Conservation (phyloP, 805 yeast genomes). For the Spathaspora boniae region DNA sequence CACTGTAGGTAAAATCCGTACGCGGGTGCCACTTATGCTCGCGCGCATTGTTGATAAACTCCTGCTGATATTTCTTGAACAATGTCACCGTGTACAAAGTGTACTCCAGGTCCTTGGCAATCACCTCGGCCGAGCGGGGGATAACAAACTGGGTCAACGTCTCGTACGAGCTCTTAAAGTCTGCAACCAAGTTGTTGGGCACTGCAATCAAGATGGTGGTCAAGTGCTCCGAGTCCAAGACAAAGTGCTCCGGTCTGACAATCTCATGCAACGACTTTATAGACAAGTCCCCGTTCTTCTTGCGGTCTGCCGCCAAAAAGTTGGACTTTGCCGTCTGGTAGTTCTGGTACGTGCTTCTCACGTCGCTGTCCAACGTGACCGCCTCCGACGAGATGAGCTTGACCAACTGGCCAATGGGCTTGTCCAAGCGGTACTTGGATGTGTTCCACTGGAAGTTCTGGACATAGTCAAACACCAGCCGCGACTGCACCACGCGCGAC, state of each 20-base stretch:
- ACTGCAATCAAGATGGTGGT: constrained; percentile 86
- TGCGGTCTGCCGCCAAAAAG: constrained; percentile 84
- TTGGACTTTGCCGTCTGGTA: constrained; percentile 83
- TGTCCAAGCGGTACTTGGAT: constrained; percentile 81
- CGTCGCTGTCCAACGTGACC: constrained; percentile 77
- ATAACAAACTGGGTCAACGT: constrained; percentile 76
- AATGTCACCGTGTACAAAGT: constrained; percentile 72
- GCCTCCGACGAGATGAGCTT: constrained; percentile 72
- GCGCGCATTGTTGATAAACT: constrained; percentile 67
- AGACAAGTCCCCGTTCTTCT: constrained; percentile 89
- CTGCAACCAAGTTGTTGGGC: constrained; percentile 60
- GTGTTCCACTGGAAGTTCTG: constrained; percentile 85
- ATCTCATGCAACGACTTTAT: constrained; percentile 88
- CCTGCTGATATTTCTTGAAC: constrained; percentile 75
- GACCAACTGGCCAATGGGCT: constrained; percentile 73
- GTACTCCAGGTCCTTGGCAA: constrained; percentile 73
- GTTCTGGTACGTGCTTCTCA: constrained; percentile 66
- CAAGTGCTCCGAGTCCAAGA: constrained; percentile 80
- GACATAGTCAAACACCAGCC: constrained; percentile 57
- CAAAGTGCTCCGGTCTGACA: constrained; percentile 79
- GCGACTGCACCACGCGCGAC: constrained; percentile 38
- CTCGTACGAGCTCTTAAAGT: constrained; percentile 72
- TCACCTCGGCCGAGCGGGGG: constrained; percentile 78
- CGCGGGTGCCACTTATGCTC: constrained; percentile 90
- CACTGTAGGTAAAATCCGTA: constrained; percentile 79